Evolutionary conservation across 2,329 filamentous ascomycete genomes (phyloP).

Genomic region (Pseudogymnoascus sp.): DNA sequence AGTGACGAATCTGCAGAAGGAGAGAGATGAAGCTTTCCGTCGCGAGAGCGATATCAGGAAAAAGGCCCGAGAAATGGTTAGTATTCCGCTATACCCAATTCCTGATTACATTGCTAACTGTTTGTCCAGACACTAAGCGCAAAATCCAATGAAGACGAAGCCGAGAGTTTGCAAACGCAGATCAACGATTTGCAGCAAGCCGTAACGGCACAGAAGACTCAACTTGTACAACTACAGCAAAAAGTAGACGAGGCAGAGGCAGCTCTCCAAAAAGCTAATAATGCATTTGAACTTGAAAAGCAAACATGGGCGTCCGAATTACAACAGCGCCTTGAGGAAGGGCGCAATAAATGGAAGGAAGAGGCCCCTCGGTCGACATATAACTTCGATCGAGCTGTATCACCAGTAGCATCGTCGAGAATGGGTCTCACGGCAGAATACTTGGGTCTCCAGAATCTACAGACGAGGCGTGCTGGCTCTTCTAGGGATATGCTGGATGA

Average conservation of each 20-base stretch:
- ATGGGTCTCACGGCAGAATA: slow-evolving; percentile 28
- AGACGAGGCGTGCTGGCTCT: slow-evolving; percentile 21
- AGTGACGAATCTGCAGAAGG: slow-evolving; percentile 72
- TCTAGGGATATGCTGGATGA: slow-evolving; percentile 25
- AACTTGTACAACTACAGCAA: slow-evolving; percentile 54
- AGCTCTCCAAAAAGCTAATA: slow-evolving; percentile 50
- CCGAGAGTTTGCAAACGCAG: slow-evolving; percentile 60
- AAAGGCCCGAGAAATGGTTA: slow-evolving; percentile 78
- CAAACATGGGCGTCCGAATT: slow-evolving; percentile 49
- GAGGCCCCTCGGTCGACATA: slow-evolving; percentile 29
- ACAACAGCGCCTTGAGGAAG: slow-evolving; percentile 54
- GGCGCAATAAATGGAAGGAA: slow-evolving; percentile 51
- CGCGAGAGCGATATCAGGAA: slow-evolving; percentile 82
- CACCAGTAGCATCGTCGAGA: slow-evolving; percentile 24
- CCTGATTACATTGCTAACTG: slow-evolving; percentile 23
- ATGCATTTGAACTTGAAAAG: slow-evolving; percentile 51
- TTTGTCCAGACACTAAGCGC: slow-evolving; percentile 52
- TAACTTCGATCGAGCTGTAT: slow-evolving; percentile 27
- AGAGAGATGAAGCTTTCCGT: slow-evolving; percentile 76
- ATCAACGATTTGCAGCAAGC: slow-evolving; percentile 59
- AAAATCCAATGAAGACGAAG: slow-evolving; percentile 63
- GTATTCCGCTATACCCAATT: slow-evolving; percentile 26
- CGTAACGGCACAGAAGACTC: slow-evolving; percentile 48
- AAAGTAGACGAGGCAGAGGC: slow-evolving; percentile 59
- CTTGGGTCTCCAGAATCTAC: slow-evolving; percentile 31